Base-by-base conservation (phyloP, 768 basidiomycete species). In the Psilocybe azurescens region DNA sequence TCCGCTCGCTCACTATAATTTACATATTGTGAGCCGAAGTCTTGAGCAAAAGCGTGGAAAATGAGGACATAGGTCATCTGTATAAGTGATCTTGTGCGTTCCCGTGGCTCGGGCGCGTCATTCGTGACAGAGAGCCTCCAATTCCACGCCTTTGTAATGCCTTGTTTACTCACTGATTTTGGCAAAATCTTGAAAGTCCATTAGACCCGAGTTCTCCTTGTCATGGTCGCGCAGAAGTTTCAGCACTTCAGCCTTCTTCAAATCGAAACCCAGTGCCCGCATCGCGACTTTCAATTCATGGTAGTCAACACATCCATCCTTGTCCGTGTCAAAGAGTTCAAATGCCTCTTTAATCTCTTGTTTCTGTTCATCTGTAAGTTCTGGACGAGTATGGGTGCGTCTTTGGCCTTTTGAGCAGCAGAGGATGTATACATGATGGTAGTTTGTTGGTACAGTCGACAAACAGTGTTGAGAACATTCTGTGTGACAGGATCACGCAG, bases 201-300 rank as follows among this genome's bases (percentile, higher is more conserved):
- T 97, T 63, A 95, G 77, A 6, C 87, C 87, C 62, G 87, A 86
- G 2, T 89, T 91, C 2, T 87, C 86, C 78, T 93, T 92, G 75
- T 95, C 93, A 66, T 95, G 89, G 71, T 98, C 97, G 30, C 95
- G 81, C 56, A 99, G 81, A 30, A 98, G 83, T 75, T 98, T 99
- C 67, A 99, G 79, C 47, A 99, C 96, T 75, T 99, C 97, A 0
- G 94, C 94, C 79, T 99, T 99, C 83, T 99, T 99, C 79, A 97
- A 74, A 74, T 99, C 97, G 73, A 99, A 99, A 1, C 97, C 97
- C 61, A 99, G 79, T 1, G 97, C 97, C 49, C 97, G 86, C 94
- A 99, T 96, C 55, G 97, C 95, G 70, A 99, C 97, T 77, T 99
- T 99, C 70, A 99, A 85, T 74, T 99, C 97, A 78, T 99, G 97